These are phyloP conservation scores for Saccharum spontaneum DNA, from an alignment of 176 grass and related monocot species.

Conservation along the genomic window DNA sequence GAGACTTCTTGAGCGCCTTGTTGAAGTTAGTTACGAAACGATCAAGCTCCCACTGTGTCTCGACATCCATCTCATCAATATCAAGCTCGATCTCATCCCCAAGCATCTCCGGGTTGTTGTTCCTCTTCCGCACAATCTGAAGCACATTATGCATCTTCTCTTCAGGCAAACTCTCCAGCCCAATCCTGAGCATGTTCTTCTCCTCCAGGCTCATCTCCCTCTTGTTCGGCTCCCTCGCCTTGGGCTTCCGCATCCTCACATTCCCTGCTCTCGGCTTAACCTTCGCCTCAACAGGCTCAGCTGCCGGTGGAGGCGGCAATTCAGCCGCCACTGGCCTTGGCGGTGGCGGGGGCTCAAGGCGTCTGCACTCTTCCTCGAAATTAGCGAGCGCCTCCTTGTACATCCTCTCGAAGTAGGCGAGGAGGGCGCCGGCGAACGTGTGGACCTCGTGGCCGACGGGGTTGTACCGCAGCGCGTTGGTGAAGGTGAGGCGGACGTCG, in stretches of 20 bases:
- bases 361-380: slow-evolving; percentile 61
- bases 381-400: slow-evolving; percentile 34
- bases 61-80: slow-evolving; percentile 75
- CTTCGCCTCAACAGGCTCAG: not conserved
- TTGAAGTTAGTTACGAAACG: slow-evolving; percentile 85
- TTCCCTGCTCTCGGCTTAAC: slow-evolving; percentile 29
- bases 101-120: slow-evolving; percentile 48
- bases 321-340: not conserved
- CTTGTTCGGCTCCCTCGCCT: slow-evolving; percentile 81
- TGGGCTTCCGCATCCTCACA: slow-evolving; percentile 62
- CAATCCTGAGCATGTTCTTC: slow-evolving; percentile 75
- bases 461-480: slow-evolving; percentile 89
- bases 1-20: slow-evolving; percentile 75
- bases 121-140: slow-evolving; percentile 82
- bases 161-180: slow-evolving; percentile 64
- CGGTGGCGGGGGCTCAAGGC: slow-evolving; percentile 1
- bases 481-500: slow-evolving; percentile 79
- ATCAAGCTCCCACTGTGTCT: slow-evolving; percentile 94
- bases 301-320: not conserved
- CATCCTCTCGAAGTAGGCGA: slow-evolving; percentile 59
- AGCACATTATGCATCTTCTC: slow-evolving; percentile 89
- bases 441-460: slow-evolving; percentile 66
- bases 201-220: slow-evolving; percentile 83
- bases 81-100: slow-evolving; percentile 96
- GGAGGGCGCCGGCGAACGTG: slow-evolving; percentile 67